Conservation (phyloP, 192 early-diverging fungal species). For the Funneliformis geosporum region DNA sequence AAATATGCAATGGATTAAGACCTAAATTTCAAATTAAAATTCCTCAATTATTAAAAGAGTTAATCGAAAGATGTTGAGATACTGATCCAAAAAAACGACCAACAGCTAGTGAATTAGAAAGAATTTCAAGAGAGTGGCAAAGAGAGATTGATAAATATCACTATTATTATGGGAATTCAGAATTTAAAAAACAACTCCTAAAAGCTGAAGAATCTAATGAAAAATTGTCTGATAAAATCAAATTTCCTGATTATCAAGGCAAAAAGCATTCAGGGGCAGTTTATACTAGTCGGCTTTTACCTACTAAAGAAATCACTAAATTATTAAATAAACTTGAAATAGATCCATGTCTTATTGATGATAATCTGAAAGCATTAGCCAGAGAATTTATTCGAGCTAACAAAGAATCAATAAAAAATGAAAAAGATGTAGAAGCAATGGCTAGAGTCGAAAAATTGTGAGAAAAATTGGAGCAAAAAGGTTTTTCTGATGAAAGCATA, state of each 20-base stretch:
- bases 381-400: background rate
- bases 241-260: background rate
- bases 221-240: background rate
- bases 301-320: no score
- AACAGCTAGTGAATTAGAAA: background rate
- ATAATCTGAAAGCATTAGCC: background rate
- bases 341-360: no score
- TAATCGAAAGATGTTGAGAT: constrained; percentile 45
- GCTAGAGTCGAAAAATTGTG: background rate
- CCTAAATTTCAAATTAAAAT: constrained; percentile 39
- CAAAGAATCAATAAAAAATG: background rate
- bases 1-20: constrained; percentile 36
- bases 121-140: no score
- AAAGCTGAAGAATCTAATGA: no score
- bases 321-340: no score
- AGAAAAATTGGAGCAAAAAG: background rate
- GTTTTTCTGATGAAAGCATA: background rate
- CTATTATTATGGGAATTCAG: no score
- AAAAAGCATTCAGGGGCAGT: no score
- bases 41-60: constrained; percentile 34
- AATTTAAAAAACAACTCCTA: no score
- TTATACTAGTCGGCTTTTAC: no score
- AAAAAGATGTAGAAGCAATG: background rate
- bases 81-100: constrained; percentile 33
- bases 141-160: no score